phyloP scores from a whole-genome alignment of 2,329 filamentous ascomycete species.

The Magnaporthiopsis poae region DNA sequence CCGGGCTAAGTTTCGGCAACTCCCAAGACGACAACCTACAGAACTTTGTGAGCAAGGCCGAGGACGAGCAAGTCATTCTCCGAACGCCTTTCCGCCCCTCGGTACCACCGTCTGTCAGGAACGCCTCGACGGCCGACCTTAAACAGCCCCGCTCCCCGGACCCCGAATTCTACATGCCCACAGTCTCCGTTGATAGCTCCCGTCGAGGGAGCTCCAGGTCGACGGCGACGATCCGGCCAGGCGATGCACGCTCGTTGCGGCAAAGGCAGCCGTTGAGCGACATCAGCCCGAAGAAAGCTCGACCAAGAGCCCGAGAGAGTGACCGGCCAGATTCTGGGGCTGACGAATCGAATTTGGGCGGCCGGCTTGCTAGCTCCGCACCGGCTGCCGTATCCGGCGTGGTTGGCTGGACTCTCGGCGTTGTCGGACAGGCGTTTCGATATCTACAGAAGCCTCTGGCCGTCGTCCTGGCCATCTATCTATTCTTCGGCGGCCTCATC shows the following conservation, averaged over 20 bases:
- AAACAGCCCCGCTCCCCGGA: conserved; percentile 30
- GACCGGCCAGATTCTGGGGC: background rate
- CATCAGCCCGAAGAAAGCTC: background rate
- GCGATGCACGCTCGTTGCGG: conserved; percentile 17
- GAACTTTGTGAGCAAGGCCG: conserved; percentile 41
- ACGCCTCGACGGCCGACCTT: conserved; percentile 15
- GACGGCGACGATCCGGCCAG: conserved; percentile 24
- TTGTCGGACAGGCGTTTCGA: conserved; percentile 49
- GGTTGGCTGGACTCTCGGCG: conserved; percentile 41
- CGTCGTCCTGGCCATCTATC: conserved; percentile 49
- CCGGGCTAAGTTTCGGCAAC: conserved; percentile 28
- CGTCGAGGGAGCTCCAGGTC: conserved; percentile 25
- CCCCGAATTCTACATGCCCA: conserved; percentile 45
- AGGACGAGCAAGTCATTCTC: conserved; percentile 46
- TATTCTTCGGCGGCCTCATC: conserved; percentile 49
- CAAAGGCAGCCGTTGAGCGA: conserved; percentile 21
- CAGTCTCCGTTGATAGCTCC: conserved; percentile 31
- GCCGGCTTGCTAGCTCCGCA: conserved; percentile 26
- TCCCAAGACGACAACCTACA: conserved; percentile 48
- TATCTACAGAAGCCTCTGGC: conserved; percentile 57
- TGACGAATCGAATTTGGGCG: conserved; percentile 14
- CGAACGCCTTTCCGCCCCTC: conserved; percentile 47
- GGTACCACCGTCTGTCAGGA: conserved; percentile 28
- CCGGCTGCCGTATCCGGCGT: conserved; percentile 30
- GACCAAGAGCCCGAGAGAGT: background rate